Percentiles rank a stretch among this genome's conserved stretches.
These are phyloP conservation scores for Eutrema yunnanense DNA, from an alignment of 345 rosid species.

Conservation along the genomic window DNA sequence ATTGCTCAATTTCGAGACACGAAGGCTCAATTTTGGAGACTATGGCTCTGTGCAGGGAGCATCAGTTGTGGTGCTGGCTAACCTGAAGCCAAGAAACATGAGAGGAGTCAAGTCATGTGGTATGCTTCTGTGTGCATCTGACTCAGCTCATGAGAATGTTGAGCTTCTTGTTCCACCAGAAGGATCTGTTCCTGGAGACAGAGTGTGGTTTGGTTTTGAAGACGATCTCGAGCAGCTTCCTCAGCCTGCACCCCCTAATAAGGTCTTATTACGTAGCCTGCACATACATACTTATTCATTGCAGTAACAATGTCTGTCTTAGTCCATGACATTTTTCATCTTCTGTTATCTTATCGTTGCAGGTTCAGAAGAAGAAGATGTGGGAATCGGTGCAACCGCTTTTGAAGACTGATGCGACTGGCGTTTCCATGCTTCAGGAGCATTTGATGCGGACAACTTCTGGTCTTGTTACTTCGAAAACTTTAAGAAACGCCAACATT, in stretches of 20 bases:
- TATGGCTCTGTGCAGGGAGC: slow-evolving; percentile 38
- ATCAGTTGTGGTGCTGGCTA: slow-evolving; percentile 76
- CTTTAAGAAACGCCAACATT: slow-evolving; percentile 65
- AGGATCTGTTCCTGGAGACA: slow-evolving; percentile 66
- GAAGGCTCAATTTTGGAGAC: not conserved
- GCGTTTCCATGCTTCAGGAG: slow-evolving; percentile 50
- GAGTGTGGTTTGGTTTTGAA: slow-evolving; percentile 76
- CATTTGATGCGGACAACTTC: slow-evolving; percentile 64
- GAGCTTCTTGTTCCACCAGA: slow-evolving; percentile 82
- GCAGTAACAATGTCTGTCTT: not conserved
- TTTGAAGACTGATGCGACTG: slow-evolving; percentile 65
- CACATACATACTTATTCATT: not conserved
- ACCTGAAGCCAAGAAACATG: slow-evolving; percentile 90
- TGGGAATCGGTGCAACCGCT: slow-evolving; percentile 89
- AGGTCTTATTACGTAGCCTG: slow-evolving; percentile 38
- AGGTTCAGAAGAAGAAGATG: slow-evolving; percentile 88
- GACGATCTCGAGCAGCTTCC: slow-evolving; percentile 51
- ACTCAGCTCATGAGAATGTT: slow-evolving; percentile 64
- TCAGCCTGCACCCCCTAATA: slow-evolving; percentile 61
- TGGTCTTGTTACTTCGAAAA: slow-evolving; percentile 49
- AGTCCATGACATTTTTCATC: not conserved
- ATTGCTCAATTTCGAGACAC: too few species aligned
- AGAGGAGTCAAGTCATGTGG: slow-evolving; percentile 91
- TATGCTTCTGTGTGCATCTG: slow-evolving; percentile 89
- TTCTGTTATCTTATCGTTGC: not conserved